Conservation (phyloP, 495 filamentous ascomycete species). For the Aspergillus biplanus region DNA sequence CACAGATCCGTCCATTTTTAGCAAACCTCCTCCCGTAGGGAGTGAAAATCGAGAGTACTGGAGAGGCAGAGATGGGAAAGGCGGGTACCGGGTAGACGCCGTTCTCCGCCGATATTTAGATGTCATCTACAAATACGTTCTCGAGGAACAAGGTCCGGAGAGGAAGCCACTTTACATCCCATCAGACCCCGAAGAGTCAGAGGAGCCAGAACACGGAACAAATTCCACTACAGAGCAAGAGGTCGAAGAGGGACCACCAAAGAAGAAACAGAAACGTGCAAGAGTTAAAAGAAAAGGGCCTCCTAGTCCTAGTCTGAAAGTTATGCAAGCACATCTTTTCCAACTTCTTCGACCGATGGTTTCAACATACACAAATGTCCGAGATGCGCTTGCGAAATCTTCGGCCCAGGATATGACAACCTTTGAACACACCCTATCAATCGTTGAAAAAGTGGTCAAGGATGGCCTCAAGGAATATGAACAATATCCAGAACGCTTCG, state of each 20-base stretch:
- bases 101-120: constrained; percentile 87
- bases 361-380: constrained; percentile 73
- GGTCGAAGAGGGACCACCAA: constrained; percentile 46
- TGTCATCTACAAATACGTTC: constrained; percentile 77
- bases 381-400: constrained; percentile 74
- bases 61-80: constrained; percentile 76
- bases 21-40: constrained; percentile 62
- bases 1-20: constrained; percentile 87
- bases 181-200: constrained; percentile 57
- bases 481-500: constrained; percentile 58
- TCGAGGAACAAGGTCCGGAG: constrained; percentile 61
- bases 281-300: constrained; percentile 55
- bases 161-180: constrained; percentile 76
- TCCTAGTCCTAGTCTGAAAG: constrained; percentile 68
- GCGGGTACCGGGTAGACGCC: constrained; percentile 88
- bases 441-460: constrained; percentile 72
- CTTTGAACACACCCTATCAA: constrained; percentile 70
- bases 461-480: constrained; percentile 76
- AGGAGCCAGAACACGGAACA: constrained; percentile 41
- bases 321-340: constrained; percentile 90
- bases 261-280: constrained; percentile 67
- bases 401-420: constrained; percentile 66
- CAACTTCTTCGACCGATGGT: constrained; percentile 85
- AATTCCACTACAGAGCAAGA: constrained; percentile 32
- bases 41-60: constrained; percentile 78